These are phyloP conservation scores for Globisporangium echinulatum DNA, from an alignment of 352 stramenopile species.

Conservation along the genomic window DNA sequence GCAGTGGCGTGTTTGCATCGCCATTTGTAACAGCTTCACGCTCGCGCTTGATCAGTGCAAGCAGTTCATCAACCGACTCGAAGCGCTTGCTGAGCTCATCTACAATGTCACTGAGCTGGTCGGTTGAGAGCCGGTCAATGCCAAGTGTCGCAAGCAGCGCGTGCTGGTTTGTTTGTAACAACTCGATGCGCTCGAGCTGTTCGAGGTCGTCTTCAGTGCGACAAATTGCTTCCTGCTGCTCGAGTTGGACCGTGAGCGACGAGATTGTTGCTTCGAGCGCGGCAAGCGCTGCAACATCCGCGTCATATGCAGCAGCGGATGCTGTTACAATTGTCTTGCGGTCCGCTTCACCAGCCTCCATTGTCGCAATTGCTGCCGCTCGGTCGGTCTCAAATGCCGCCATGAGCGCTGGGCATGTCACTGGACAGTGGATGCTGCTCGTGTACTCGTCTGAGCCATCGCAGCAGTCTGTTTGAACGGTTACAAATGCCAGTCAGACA, in stretches of 20 bases:
- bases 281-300: conserved; percentile 24
- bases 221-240: conserved; percentile 26
- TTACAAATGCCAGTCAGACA: too few relatives aligned
- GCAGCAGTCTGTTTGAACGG: conserved; percentile 40
- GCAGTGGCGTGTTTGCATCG: conserved; percentile 17
- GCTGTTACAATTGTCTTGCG: conserved; percentile 25
- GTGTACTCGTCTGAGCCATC: conserved; percentile 81
- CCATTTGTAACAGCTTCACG: conserved; percentile 18
- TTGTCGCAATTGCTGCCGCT: conserved; percentile 54
- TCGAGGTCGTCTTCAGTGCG: conserved; percentile 28
- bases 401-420: conserved; percentile 37
- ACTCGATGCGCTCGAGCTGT: conserved; percentile 39
- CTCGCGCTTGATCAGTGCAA: conserved; percentile 45
- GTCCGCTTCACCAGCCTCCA: conserved; percentile 60
- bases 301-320: conserved; percentile 26
- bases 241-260: conserved; percentile 27
- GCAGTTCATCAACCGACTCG: conserved; percentile 41
- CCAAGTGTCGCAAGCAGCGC: conserved; percentile 49
- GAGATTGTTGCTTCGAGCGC: conserved; percentile 20
- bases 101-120: conserved; percentile 55
- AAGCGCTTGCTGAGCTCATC: conserved; percentile 46
- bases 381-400: conserved; percentile 37
- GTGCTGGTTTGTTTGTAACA: conserved; percentile 33
- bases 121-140: conserved; percentile 43
- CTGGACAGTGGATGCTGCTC: conserved; percentile 35